Conservation (phyloP, 2,329 filamentous ascomycete genomes). For the Hawksworthiomyces lignivorus region DNA sequence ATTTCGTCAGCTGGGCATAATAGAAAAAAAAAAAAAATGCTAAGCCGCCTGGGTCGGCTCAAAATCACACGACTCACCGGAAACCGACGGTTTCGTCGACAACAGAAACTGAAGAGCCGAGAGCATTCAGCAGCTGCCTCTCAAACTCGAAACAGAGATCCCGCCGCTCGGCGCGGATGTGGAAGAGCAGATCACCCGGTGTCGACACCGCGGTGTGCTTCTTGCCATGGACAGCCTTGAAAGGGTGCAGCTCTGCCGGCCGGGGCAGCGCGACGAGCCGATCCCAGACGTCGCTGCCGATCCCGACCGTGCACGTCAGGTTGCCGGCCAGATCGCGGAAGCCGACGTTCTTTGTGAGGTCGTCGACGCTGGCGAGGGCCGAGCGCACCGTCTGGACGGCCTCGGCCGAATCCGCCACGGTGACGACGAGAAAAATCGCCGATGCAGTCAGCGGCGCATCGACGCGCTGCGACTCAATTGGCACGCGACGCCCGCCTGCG, state of each 20-base stretch:
- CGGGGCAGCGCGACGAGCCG: slow-evolving; percentile 32
- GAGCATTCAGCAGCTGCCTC: slow-evolving; percentile 40
- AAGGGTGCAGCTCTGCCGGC: slow-evolving; percentile 44
- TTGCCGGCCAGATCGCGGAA: slow-evolving; percentile 38
- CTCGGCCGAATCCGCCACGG: slow-evolving; percentile 26
- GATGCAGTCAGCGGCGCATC: slow-evolving; percentile 43
- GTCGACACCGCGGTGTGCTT: slow-evolving; percentile 46
- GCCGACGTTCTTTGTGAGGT: slow-evolving; percentile 44
- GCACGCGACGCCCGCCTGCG: too few relatives aligned
- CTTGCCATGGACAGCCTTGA: slow-evolving; percentile 37
- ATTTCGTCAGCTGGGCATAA: too few relatives aligned
- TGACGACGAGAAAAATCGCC: slow-evolving; percentile 46
- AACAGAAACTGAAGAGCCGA: slow-evolving; percentile 39
- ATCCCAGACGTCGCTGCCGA: slow-evolving; percentile 47
- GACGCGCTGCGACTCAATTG: slow-evolving; percentile 35
- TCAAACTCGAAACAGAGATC: slow-evolving; percentile 54
- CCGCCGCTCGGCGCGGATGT: slow-evolving; percentile 48
- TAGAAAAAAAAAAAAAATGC: too few relatives aligned
- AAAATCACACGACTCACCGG: slow-evolving; percentile 28
- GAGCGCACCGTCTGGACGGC: slow-evolving; percentile 35
- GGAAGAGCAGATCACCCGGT: slow-evolving; percentile 49
- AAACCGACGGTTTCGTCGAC: slow-evolving; percentile 49
- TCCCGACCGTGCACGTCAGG: slow-evolving; percentile 46
- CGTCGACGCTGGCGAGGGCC: slow-evolving; percentile 33
- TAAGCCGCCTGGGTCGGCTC: too few relatives aligned